phyloP scores from a whole-genome alignment of 108 stramenopile genomes.

The Conticribra guillardii region DNA sequence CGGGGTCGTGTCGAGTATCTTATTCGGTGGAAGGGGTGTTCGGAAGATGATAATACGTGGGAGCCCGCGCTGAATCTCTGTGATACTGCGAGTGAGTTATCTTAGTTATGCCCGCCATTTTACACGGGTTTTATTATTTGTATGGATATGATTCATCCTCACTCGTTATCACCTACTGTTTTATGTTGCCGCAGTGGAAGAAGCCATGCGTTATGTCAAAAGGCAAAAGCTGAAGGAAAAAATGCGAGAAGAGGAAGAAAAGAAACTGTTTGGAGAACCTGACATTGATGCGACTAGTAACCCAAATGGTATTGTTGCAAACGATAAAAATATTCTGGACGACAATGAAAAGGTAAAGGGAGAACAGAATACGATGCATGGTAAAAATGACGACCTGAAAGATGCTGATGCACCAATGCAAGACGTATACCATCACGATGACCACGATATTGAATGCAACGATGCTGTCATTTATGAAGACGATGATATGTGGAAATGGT shows the following conservation, averaged over 20 bases:
- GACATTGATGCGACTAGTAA: neutral
- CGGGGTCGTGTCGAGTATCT: conserved; percentile 58
- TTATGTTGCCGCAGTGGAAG: conserved; percentile 44
- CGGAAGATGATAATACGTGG: conserved; percentile 65
- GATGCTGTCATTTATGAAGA: too few species aligned
- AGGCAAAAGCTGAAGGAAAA: conserved; percentile 40
- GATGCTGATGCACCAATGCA: too few species aligned
- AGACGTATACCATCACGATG: too few species aligned
- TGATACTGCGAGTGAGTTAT: conserved; percentile 53
- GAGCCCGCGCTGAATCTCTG: conserved; percentile 65
- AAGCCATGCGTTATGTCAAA: conserved; percentile 38
- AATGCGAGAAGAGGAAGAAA: conserved; percentile 47
- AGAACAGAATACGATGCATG: neutral
- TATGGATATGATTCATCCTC: conserved; percentile 4
- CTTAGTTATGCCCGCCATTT: neutral
- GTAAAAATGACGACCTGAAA: too few species aligned
- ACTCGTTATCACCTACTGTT: conserved; percentile 7
- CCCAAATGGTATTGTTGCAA: neutral
- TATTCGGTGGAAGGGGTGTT: conserved; percentile 66
- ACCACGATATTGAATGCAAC: too few species aligned
- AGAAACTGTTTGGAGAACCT: conserved; percentile 37
- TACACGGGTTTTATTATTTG: conserved; percentile 2
- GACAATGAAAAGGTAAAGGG: neutral
- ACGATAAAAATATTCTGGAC: conserved; percentile 8
- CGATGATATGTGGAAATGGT: conserved; percentile 46